Evolutionary conservation across 495 filamentous ascomycete genomes (phyloP).

Genomic region (Ascodesmis nigricans): DNA sequence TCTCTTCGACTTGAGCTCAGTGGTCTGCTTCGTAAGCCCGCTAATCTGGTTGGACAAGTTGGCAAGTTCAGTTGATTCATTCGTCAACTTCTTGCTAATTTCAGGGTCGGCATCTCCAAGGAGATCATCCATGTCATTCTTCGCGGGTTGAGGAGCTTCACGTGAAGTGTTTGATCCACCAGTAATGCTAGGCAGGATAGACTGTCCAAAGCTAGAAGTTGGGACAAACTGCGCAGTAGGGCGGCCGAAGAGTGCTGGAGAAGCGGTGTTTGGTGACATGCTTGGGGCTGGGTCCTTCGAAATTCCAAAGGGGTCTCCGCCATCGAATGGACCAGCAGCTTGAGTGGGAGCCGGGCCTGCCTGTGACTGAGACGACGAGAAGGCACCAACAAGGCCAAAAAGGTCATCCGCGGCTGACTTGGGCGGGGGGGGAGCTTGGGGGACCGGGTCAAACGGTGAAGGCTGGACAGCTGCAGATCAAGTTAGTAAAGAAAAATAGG

Average conservation of each 20-base stretch:
- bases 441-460: conserved; percentile 28
- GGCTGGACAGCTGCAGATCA: conserved; percentile 16
- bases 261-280: conserved; percentile 29
- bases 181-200: conserved; percentile 52
- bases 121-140: conserved; percentile 52
- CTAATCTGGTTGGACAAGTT: conserved; percentile 92
- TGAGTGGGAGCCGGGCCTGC: conserved; percentile 33
- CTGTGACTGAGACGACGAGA: conserved; percentile 29
- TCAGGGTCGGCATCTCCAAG: conserved; percentile 85
- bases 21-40: conserved; percentile 74
- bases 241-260: conserved; percentile 26
- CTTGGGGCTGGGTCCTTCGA: not conserved
- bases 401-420: conserved; percentile 76
- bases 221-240: conserved; percentile 80
- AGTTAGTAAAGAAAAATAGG: conserved; percentile 4
- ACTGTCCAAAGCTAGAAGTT: conserved; percentile 72
- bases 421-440: conserved; percentile 27
- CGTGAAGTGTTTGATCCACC: conserved; percentile 41
- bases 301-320: conserved; percentile 35
- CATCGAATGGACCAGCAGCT: conserved; percentile 35
- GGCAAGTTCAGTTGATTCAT: conserved; percentile 80
- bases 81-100: conserved; percentile 61
- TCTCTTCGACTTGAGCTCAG: conserved; percentile 66
- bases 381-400: conserved; percentile 52
- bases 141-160: conserved; percentile 26